Evolutionary conservation across 192 early-diverging fungal genomes (phyloP), one percentile per base, ranked within the genome.

Genomic region (Haplosporangium gracile): DNA sequence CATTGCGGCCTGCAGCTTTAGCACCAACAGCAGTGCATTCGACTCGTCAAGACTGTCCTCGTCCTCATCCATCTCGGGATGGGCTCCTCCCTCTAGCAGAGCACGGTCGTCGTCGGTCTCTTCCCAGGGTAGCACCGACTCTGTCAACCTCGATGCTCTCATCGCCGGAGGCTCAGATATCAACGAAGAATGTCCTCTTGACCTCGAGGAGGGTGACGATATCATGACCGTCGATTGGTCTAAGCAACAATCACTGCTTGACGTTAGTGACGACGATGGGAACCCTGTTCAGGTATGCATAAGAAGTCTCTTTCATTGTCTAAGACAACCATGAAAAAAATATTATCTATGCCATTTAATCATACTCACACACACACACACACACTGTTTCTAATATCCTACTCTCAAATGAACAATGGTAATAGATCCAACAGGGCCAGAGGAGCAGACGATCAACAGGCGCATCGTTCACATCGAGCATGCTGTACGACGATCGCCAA

Each of bases 131-230:
- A 85, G 83, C 47, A 85, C 72, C 36, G 83, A 63, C 63, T 85
- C 83, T 16, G 83, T 85, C 26, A 85, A 85, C 78, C 70, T 85
- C 8, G 83, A 85, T 18, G 83, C 83, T 20, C 78, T 85, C 75
- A 85, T 85, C 20, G 83, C 83, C n/a, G 72, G 60, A 29, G 83
- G 78, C 39, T 80, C 83, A 13, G 83, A 85, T 38, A 75, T 85
- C 70, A 85, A 85, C 63, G 83, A 85, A 20, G 83, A 85, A 39
- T 55, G 78, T 55, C 78, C 70, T 20, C 78, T 85, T 4, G 83
- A 85, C 4, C 74, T 85, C 22, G 83, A 80, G 51, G 83, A 85
- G 1, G 83, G 70, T 1, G 83, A 85, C 34, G 83, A 85, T 51
- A 0, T 51, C 49, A 65, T 65, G 60, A 29, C 26, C 13, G 78